A percentile compares a stretch with the other conserved stretches of the same genome.
These are phyloP conservation scores for Populus davidiana DNA, from an alignment of 345 rosid genomes.

Conservation along the genomic window DNA sequence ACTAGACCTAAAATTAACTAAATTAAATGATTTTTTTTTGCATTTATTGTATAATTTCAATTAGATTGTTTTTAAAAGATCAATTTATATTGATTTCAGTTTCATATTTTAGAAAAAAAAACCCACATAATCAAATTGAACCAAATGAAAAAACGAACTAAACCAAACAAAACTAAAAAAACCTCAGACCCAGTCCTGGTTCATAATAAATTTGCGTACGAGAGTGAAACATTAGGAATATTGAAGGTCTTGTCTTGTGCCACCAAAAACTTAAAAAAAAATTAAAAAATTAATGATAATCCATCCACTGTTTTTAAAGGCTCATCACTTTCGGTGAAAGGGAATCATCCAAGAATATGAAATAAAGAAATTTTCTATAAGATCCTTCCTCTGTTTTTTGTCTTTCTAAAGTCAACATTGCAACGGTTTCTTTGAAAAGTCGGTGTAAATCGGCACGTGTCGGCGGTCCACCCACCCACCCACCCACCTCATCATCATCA, in stretches of 20 bases:
- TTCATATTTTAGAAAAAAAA: no score
- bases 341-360: conserved; percentile 1
- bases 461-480: conserved; percentile 14
- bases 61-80: no score
- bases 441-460: conserved; percentile 23
- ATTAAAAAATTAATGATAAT: not conserved
- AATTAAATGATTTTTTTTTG: no score
- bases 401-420: conserved; percentile 1
- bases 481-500: not conserved
- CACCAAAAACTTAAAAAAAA: not conserved
- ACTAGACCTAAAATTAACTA: no score
- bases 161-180: no score
- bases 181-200: no score
- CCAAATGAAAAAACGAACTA: no score
- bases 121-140: no score
- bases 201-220: no score
- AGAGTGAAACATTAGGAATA: no score
- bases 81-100: no score
- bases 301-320: not conserved
- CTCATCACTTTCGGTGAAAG: conserved; percentile 32
- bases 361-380: conserved; percentile 34
- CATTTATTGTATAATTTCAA: no score
- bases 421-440: not conserved
- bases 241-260: not conserved
- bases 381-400: not conserved